These are phyloP conservation scores for Stylonectria norvegica DNA, from an alignment of 2,329 filamentous ascomycete species.

Conservation along the genomic window DNA sequence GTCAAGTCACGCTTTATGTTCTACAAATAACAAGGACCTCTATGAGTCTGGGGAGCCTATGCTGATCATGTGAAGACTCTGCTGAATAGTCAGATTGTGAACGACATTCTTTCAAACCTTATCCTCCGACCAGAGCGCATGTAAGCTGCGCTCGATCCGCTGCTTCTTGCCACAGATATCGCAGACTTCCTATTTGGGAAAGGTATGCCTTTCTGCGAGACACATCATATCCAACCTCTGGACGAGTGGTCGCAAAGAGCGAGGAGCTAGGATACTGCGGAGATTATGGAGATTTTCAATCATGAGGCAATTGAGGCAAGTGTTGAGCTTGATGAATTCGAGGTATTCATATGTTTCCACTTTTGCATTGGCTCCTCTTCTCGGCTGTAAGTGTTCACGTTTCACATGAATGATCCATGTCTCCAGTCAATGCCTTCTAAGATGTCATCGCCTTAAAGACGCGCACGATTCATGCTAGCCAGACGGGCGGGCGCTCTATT, in stretches of 20 bases:
- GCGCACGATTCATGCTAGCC: conserved; percentile 1
- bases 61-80: conserved; percentile 82
- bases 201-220: conserved; percentile 74
- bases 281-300: conserved; percentile 69
- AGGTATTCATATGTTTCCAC: too few relatives aligned
- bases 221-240: conserved; percentile 76
- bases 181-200: conserved; percentile 62
- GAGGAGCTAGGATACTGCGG: conserved; percentile 49
- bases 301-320: conserved; percentile 82
- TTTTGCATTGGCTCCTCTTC: too few relatives aligned
- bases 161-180: conserved; percentile 76
- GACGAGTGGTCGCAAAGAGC: conserved; percentile 49
- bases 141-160: conserved; percentile 71
- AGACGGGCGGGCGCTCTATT: not conserved
- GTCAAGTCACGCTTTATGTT: conserved; percentile 66
- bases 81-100: conserved; percentile 76
- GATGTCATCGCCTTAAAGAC: conserved; percentile 2
- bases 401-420: too few relatives aligned
- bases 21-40: conserved; percentile 88
- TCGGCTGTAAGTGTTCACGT: not conserved
- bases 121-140: conserved; percentile 70
- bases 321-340: too few relatives aligned
- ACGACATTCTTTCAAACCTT: conserved; percentile 73
- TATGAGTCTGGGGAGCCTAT: conserved; percentile 86
- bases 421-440: too few relatives aligned